Conservation (phyloP, 768 basidiomycete species). For the Lactarius indigo region DNA sequence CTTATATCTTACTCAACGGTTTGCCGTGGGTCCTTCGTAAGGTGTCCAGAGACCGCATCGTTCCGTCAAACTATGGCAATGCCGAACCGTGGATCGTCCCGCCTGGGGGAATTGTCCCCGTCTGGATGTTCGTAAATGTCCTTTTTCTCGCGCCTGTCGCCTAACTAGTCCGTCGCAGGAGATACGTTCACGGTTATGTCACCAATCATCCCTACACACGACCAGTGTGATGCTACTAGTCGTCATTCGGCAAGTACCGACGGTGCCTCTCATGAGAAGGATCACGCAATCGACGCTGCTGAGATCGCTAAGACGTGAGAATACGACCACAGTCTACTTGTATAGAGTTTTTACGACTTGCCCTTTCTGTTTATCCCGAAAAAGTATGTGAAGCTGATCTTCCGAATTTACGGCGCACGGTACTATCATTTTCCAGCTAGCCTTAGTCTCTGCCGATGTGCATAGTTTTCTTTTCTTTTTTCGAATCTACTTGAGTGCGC, state of each 20-base stretch:
- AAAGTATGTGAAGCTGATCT: no score
- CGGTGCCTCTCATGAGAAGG: no score
- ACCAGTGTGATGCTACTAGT: not conserved
- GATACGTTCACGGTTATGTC: constrained; percentile 6
- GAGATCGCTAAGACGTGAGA: no score
- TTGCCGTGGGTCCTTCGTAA: constrained; percentile 56
- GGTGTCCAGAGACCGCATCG: constrained; percentile 52
- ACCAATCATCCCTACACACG: not conserved
- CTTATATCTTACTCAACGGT: constrained; percentile 72
- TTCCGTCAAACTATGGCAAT: constrained; percentile 59
- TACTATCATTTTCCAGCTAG: no score
- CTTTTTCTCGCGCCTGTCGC: not conserved
- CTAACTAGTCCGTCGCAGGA: not conserved
- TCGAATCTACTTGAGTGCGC: no score
- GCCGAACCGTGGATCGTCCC: constrained; percentile 71
- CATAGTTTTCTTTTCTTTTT: no score
- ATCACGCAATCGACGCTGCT: no score
- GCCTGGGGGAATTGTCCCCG: constrained; percentile 64
- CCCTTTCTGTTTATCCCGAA: no score
- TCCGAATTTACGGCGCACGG: no score
- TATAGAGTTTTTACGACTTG: no score
- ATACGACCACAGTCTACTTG: no score
- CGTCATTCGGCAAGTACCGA: not conserved
- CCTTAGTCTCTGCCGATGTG: no score
- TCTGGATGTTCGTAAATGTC: constrained; percentile 51